Percentiles rank a stretch among this genome's conserved stretches.
phyloP scores from a whole-genome alignment of 177 flowering plant species.

The Vitis hybrid region DNA sequence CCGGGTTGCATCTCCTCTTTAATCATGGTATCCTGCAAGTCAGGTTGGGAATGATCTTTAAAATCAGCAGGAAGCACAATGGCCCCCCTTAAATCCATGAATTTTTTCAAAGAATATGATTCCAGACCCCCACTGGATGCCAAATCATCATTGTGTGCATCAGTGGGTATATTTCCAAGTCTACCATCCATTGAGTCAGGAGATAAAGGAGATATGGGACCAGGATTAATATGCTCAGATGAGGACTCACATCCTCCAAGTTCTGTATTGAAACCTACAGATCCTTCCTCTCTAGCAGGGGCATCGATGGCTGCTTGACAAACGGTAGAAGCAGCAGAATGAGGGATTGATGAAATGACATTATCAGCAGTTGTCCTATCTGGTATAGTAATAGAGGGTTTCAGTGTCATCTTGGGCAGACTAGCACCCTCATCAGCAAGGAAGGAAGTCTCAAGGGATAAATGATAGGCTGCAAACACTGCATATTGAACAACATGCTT shows the following conservation, averaged over 20 bases:
- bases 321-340: slow-evolving; percentile 19
- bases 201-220: slow-evolving; percentile 10
- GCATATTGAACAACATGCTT: slow-evolving; percentile 89
- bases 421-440: slow-evolving; percentile 98
- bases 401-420: slow-evolving; percentile 55
- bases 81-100: slow-evolving; percentile 7
- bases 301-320: slow-evolving; percentile 18
- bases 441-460: slow-evolving; percentile 91
- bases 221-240: slow-evolving; percentile 19
- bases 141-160: slow-evolving; percentile 28
- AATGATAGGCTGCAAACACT: slow-evolving; percentile 93
- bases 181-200: slow-evolving; percentile 18
- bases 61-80: slow-evolving; percentile 16
- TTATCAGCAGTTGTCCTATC: slow-evolving; percentile 36
- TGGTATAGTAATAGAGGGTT: slow-evolving; percentile 32
- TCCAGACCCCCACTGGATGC: slow-evolving; percentile 16
- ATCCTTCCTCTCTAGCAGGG: slow-evolving; percentile 20
- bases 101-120: slow-evolving; percentile 10
- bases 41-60: slow-evolving; percentile 22
- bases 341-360: slow-evolving; percentile 30
- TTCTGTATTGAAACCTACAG: slow-evolving; percentile 21
- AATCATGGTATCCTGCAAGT: slow-evolving; percentile 22
- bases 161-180: slow-evolving; percentile 18
- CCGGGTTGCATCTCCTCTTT: slow-evolving; percentile 30
- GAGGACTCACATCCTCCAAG: slow-evolving; percentile 28